These are phyloP conservation scores for Neonectria magnoliae DNA, from an alignment of 2,329 filamentous ascomycete genomes.

Conservation along the genomic window DNA sequence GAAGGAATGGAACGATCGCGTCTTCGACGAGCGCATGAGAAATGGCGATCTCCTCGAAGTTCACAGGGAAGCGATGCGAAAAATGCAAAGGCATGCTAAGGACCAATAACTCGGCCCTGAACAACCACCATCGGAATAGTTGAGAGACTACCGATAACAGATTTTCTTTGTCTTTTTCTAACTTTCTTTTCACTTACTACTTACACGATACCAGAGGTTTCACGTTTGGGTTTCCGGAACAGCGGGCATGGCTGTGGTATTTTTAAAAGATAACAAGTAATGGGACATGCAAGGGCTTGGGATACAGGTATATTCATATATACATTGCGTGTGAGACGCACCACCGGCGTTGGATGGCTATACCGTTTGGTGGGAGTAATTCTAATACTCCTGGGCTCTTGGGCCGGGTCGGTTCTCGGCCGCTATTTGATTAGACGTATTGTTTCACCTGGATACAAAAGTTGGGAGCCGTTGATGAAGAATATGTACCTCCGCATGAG, in stretches of 20 bases:
- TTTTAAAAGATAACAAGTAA: constrained; percentile 27
- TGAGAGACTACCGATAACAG: constrained; percentile 7
- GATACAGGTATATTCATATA: constrained; percentile 31
- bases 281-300: constrained; percentile 18
- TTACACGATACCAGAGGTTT: constrained; percentile 42
- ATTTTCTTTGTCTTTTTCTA: constrained; percentile 28
- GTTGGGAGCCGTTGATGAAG: constrained; percentile 6
- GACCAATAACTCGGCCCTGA: constrained; percentile 32
- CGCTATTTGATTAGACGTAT: constrained; percentile 11
- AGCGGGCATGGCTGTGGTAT: constrained; percentile 23
- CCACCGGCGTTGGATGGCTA: constrained; percentile 23
- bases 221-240: constrained; percentile 28
- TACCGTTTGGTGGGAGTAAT: constrained; percentile 23
- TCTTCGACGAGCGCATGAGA: constrained; percentile 80
- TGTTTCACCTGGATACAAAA: constrained; percentile 14
- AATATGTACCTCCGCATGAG: neutral
- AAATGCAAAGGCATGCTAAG: constrained; percentile 71
- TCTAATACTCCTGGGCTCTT: constrained; percentile 11
- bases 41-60: constrained; percentile 77
- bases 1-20: constrained; percentile 67
- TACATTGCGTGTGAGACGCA: constrained; percentile 15
- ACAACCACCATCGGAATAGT: neutral
- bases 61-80: constrained; percentile 82
- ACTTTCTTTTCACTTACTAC: constrained; percentile 26
- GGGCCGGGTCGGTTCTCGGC: neutral